These are phyloP conservation scores for Haplographium delicatum DNA, from an alignment of 495 filamentous ascomycete genomes.

Conservation along the genomic window DNA sequence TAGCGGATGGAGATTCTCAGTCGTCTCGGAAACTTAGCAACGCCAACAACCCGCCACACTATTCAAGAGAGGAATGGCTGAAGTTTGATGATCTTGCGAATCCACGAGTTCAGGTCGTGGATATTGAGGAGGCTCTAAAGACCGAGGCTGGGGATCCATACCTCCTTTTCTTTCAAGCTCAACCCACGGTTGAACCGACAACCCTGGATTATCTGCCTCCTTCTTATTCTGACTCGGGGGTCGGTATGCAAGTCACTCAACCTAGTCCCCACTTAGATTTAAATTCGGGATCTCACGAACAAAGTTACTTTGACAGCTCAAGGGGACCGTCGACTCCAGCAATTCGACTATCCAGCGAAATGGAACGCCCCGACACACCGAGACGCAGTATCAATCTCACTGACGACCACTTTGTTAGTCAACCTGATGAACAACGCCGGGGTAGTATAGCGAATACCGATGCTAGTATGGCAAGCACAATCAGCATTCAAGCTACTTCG, in stretches of 20 bases:
- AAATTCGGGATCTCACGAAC: conserved; percentile 30
- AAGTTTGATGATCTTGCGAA: conserved; percentile 79
- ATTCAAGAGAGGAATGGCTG: conserved; percentile 71
- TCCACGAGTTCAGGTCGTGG: conserved; percentile 66
- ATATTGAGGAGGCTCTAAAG: conserved; percentile 64
- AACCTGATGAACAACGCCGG: too few species aligned
- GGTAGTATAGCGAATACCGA: conserved; percentile 44
- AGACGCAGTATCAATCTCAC: conserved; percentile 20
- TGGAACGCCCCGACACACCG: conserved; percentile 26
- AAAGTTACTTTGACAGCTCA: conserved; percentile 30
- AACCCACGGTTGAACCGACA: conserved; percentile 72
- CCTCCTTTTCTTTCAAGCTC: conserved; percentile 89
- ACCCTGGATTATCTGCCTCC: conserved; percentile 13
- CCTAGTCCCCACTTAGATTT: conserved; percentile 31
- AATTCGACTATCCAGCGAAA: conserved; percentile 24
- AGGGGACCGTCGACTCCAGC: conserved; percentile 11
- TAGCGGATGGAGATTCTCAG: conserved; percentile 42
- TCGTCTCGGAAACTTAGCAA: conserved; percentile 48
- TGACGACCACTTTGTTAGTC: too few species aligned
- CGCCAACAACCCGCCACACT: conserved; percentile 42
- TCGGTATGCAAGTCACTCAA: conserved; percentile 30
- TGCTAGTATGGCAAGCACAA: conserved; percentile 34
- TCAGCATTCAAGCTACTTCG: conserved; percentile 14
- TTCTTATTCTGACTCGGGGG: conserved; percentile 40
- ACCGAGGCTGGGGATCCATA: conserved; percentile 95